Percentiles rank a stretch among this genome's conserved stretches.
phyloP scores from a whole-genome alignment of 345 rosid species.

The Dipteronia dyeriana region DNA sequence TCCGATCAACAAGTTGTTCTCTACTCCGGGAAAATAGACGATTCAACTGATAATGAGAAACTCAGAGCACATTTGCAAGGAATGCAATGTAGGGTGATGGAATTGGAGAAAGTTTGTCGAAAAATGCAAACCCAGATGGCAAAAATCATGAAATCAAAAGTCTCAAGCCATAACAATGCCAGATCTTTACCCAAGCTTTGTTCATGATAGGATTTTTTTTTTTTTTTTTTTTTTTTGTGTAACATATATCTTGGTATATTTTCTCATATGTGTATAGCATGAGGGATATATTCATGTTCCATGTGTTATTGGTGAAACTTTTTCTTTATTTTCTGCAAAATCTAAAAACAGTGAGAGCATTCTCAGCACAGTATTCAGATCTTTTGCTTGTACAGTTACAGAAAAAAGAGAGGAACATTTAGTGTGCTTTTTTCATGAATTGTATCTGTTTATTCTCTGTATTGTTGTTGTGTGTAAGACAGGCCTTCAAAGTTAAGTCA shows the following conservation, averaged over 20 bases:
- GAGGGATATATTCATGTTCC: not conserved
- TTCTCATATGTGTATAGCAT: constrained; percentile 31
- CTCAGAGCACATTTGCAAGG: constrained; percentile 67
- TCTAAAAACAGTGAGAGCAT: constrained; percentile 15
- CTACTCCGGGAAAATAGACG: constrained; percentile 51
- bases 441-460: constrained; percentile 9
- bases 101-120: constrained; percentile 78
- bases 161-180: constrained; percentile 38
- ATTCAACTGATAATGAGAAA: constrained; percentile 44
- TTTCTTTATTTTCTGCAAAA: constrained; percentile 26
- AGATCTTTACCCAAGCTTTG: constrained; percentile 85
- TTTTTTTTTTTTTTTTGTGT: not conserved
- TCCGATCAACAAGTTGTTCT: constrained; percentile 38
- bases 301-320: not conserved
- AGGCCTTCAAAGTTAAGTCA: constrained; percentile 22
- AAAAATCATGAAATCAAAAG: constrained; percentile 65
- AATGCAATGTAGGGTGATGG: constrained; percentile 84
- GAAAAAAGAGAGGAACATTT: constrained; percentile 20
- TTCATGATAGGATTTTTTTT: constrained; percentile 44
- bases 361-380: not conserved
- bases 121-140: constrained; percentile 85
- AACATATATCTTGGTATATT: not conserved
- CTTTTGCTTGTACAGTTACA: constrained; percentile 40
- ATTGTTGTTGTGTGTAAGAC: constrained; percentile 7
- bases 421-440: constrained; percentile 14